Evolutionary conservation across 352 stramenopile genomes (phyloP).

Genomic region (Pythium myriotylum): DNA sequence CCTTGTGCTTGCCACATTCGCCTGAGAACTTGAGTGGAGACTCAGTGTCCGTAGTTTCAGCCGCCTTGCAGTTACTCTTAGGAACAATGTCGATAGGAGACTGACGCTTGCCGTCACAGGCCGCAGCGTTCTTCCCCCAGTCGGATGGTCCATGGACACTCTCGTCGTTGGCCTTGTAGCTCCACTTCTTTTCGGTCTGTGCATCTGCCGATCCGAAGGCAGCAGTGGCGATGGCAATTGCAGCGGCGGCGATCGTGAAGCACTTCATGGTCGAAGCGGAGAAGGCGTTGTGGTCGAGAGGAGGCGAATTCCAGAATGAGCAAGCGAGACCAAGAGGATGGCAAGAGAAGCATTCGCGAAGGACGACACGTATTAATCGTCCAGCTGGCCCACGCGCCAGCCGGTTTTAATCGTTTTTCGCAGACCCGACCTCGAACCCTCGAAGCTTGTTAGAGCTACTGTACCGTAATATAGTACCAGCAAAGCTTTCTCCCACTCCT

Average conservation of each 20-base stretch:
- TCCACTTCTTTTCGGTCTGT: slow-evolving; percentile 16
- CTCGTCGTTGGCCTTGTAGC: slow-evolving; percentile 25
- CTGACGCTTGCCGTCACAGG: slow-evolving; percentile 35
- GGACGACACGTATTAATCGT: no score
- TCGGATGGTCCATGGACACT: no score
- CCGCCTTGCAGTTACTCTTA: slow-evolving; percentile 11
- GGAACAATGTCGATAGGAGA: slow-evolving; percentile 33
- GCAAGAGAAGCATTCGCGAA: no score
- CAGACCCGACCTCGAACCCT: no score
- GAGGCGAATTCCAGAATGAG: slow-evolving; percentile 7
- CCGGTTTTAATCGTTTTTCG: no score
- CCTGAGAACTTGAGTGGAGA: slow-evolving; percentile 21
- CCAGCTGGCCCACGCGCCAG: no score
- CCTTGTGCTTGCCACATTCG: slow-evolving; percentile 15
- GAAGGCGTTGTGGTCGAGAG: background rate
- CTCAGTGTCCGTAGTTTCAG: background rate
- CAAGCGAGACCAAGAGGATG: no score
- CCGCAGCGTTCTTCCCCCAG: slow-evolving; percentile 2
- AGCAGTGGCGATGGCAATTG: slow-evolving; percentile 6
- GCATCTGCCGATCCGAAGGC: no score
- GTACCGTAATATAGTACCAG: no score
- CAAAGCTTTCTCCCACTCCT: no score
- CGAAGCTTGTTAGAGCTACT: no score
- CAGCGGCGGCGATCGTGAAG: slow-evolving; percentile 4
- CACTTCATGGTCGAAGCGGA: slow-evolving; percentile 2